A percentile compares a stretch with the other conserved stretches of the same genome.
Evolutionary conservation across 306 rosid genomes (phyloP).

Genomic region (Gillenia trifoliata): DNA sequence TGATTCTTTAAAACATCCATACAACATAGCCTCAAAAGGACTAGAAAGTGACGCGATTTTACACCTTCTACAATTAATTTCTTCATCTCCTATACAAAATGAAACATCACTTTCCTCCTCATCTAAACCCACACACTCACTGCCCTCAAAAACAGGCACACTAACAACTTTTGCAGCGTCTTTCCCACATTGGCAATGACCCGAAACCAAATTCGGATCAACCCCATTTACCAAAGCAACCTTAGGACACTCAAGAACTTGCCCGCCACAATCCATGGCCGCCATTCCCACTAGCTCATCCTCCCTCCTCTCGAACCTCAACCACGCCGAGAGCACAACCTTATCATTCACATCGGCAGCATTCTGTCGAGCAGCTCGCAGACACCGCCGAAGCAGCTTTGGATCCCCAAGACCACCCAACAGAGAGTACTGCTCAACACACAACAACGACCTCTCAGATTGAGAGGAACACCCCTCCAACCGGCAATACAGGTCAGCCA

Average conservation of each 20-base stretch:
- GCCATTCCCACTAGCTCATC: constrained; percentile 61
- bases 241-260: constrained; percentile 64
- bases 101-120: constrained; percentile 52
- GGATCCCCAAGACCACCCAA: constrained; percentile 55
- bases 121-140: constrained; percentile 9
- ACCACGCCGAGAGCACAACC: constrained; percentile 79
- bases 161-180: constrained; percentile 27
- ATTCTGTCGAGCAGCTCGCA: constrained; percentile 50
- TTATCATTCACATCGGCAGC: constrained; percentile 57
- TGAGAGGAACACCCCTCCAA: constrained; percentile 41
- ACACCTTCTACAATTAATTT: constrained; percentile 45
- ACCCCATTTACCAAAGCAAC: constrained; percentile 53
- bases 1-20: constrained; percentile 63
- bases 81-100: constrained; percentile 50
- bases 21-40: constrained; percentile 69
- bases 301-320: constrained; percentile 69
- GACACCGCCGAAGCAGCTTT: constrained; percentile 62
- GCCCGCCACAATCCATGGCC: constrained; percentile 65
- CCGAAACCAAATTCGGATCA: constrained; percentile 28
- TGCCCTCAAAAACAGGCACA: constrained; percentile 5
- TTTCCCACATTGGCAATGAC: constrained; percentile 43
- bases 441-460: constrained; percentile 38
- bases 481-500: constrained; percentile 51
- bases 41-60: constrained; percentile 58
- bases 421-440: constrained; percentile 53